Base-by-base conservation (phyloP, 352 stramenopile genomes). In the Phytophthora niederhauseri region DNA sequence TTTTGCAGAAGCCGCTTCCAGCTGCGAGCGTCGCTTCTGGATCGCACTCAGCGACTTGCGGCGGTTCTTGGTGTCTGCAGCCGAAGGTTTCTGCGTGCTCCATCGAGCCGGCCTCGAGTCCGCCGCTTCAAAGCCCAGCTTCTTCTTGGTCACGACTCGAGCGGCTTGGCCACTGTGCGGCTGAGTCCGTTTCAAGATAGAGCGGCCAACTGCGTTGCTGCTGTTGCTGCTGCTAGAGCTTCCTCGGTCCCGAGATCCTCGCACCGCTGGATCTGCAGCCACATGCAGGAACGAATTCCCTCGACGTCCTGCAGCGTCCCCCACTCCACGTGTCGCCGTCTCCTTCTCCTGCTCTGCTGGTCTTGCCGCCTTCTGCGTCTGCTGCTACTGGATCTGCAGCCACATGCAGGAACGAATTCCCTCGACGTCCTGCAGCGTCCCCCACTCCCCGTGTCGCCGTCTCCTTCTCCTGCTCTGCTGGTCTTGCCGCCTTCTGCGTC, bases 91-190 rank as follows among this genome's bases (percentile, higher is more conserved):
- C 19, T 22, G 59, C 6, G 65, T 60, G 1, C 62, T 76, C 84
- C 84, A 92, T 19, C 84, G 68, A 3, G 71, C 68, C 2, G 84
- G 84, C 3, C 84, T 77, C 1, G 81, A 84, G 46, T 76, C 70
- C 6, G 82, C 82, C 5, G 79, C 51, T 31, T 92, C 84, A 31
- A 88, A 80, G 2, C 66, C 78, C 55, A 84, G 51, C 2, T 76
- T 57, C 72, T 73, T 73, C 19, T 58, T 51, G 20, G 34, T 50
- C 3, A 28, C 24, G 8, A 34, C 22, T 54, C 14, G 49, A 15
- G 30, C 12, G 54, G 15, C 24, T 9, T 22, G 17, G 22, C 22
- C 24, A 58, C 14, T 57, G n/a, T 15, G 34, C 24, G 56, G 50
- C 7, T 72, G 66, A 22, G 34, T 68, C 8, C 22, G 48, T 59